Evolutionary conservation across 1,284 basidiomycete species (phyloP).

Genomic region (Sporisorium exsertum): DNA sequence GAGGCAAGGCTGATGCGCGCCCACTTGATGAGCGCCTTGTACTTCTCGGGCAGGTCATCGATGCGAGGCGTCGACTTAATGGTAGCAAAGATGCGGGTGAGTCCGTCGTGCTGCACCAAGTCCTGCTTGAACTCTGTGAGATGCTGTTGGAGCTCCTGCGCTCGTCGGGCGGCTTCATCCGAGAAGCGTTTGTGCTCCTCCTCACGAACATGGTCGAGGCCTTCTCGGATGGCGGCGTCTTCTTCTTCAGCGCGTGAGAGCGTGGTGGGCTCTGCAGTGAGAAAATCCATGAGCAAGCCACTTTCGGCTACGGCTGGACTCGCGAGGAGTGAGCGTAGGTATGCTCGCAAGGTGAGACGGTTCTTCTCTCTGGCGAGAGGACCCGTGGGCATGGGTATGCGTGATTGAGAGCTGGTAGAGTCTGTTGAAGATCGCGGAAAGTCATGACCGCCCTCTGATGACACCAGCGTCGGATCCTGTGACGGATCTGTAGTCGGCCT

Average conservation of each 20-base stretch:
- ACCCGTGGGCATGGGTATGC: constrained; percentile 59
- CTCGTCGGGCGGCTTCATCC: constrained; percentile 84
- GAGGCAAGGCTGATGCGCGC: constrained; percentile 87
- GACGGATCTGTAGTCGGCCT: constrained; percentile 12
- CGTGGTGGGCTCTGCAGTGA: constrained; percentile 81
- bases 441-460: constrained; percentile 14
- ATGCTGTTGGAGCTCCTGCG: constrained; percentile 86
- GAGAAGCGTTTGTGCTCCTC: constrained; percentile 88
- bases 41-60: constrained; percentile 83
- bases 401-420: constrained; percentile 24
- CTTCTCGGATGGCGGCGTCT: constrained; percentile 83
- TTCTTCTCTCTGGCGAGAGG: constrained; percentile 81
- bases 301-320: constrained; percentile 82
- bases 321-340: constrained; percentile 81
- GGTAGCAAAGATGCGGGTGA: constrained; percentile 85
- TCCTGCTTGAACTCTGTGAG: constrained; percentile 91
- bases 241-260: constrained; percentile 81
- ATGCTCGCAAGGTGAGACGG: constrained; percentile 90
- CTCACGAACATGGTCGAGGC: constrained; percentile 88
- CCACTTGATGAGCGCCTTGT: constrained; percentile 92
- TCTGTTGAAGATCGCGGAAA: constrained; percentile 23
- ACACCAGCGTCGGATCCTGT: neutral
- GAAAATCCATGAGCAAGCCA: constrained; percentile 85
- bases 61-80: constrained; percentile 86
- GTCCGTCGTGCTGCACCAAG: constrained; percentile 79